Conservation (phyloP, 345 rosid genomes). For the Abelmoschus esculentus region DNA sequence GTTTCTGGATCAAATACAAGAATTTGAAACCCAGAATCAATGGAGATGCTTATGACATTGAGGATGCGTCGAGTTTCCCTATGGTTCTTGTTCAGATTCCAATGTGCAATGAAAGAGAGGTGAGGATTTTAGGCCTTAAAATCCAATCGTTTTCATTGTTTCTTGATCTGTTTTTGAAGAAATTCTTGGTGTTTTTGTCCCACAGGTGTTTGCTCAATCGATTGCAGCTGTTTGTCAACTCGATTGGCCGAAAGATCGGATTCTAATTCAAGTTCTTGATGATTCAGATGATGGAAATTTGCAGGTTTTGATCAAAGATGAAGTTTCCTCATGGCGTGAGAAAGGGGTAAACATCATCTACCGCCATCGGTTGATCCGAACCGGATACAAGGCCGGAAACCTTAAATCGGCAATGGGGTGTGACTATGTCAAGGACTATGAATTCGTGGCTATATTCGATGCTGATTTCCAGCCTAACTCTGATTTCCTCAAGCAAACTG, state of each 20-base stretch:
- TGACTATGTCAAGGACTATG: constrained; percentile 74
- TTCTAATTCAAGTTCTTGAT: constrained; percentile 78
- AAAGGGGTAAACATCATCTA: constrained; percentile 75
- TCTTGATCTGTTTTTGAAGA: neutral
- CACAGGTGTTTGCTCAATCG: constrained; percentile 68
- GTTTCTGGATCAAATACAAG: constrained; percentile 79
- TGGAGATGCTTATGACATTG: constrained; percentile 43
- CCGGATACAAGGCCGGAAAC: constrained; percentile 92
- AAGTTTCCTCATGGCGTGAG: constrained; percentile 58
- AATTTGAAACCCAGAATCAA: constrained; percentile 53
- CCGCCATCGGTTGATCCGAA: constrained; percentile 72
- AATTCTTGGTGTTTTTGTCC: neutral
- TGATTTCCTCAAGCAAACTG: constrained; percentile 62
- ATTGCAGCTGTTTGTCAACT: constrained; percentile 74
- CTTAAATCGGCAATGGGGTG: constrained; percentile 82
- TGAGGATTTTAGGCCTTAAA: constrained; percentile 10
- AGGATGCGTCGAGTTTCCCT: constrained; percentile 55
- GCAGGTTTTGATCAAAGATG: constrained; percentile 64
- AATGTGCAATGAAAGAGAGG: constrained; percentile 95
- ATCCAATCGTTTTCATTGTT: neutral
- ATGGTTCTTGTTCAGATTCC: constrained; percentile 96
- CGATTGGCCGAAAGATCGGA: constrained; percentile 78
- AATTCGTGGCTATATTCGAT: constrained; percentile 72
- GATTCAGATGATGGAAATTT: constrained; percentile 65
- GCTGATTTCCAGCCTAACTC: constrained; percentile 86